Evolutionary conservation across 163 green algal genomes (phyloP).

Genomic region (Chlamydomonas reinhardtii): DNA sequence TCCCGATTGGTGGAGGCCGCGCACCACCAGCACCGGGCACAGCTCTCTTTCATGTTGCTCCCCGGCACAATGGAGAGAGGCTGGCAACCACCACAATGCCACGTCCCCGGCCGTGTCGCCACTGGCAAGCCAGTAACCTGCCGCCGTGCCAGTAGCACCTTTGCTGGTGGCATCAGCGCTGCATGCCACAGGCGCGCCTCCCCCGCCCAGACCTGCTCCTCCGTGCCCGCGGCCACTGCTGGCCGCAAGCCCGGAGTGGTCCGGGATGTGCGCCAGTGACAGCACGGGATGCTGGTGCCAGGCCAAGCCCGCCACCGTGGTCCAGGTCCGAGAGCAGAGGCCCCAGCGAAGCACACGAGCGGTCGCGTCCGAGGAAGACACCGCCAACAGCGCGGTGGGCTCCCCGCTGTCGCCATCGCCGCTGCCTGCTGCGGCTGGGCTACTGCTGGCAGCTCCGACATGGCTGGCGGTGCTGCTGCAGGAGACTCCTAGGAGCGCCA

Average conservation of each 20-base stretch:
- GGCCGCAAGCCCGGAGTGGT: not conserved
- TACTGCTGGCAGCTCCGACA: not conserved
- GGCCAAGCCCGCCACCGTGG: not conserved
- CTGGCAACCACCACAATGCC: conserved; percentile 23
- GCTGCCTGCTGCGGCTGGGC: no score
- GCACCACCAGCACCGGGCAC: conserved; percentile 7
- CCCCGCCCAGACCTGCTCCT: not conserved
- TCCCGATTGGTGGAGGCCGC: conserved; percentile 26
- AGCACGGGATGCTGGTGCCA: conserved; percentile 31
- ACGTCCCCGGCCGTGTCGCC: conserved; percentile 30
- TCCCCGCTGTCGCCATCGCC: no score
- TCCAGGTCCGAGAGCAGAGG: not conserved
- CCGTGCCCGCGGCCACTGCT: not conserved
- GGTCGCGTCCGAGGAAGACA: conserved; percentile 33
- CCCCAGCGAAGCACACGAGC: not conserved
- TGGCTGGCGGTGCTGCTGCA: not conserved
- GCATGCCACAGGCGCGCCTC: not conserved
- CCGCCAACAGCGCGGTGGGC: not conserved
- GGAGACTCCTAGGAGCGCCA: conserved; percentile 16
- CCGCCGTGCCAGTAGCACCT: no score
- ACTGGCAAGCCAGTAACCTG: conserved; percentile 13
- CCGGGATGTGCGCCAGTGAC: not conserved
- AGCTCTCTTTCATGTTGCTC: not conserved
- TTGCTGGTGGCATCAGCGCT: no score
- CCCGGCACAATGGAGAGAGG: not conserved